Evolutionary conservation across 2,329 filamentous ascomycete species (phyloP).

Genomic region (Cladosporium halotolerans): DNA sequence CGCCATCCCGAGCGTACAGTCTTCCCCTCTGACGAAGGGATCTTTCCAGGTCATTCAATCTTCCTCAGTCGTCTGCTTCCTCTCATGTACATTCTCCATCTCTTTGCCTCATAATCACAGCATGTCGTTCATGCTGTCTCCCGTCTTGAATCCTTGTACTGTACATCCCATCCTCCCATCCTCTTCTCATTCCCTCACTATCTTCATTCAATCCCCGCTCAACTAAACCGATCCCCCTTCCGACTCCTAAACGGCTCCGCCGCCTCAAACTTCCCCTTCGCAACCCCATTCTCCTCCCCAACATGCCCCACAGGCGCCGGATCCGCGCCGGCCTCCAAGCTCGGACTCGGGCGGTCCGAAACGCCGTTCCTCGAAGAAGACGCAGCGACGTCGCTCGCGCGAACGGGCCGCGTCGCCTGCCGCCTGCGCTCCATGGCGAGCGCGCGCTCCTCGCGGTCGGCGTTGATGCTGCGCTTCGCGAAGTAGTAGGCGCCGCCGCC

Average conservation of each 20-base stretch:
- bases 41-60: no score
- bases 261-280: constrained; percentile 90
- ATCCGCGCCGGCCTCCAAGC: constrained; percentile 41
- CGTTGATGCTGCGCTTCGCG: constrained; percentile 90
- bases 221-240: constrained; percentile 77
- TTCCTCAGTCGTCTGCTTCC: no score
- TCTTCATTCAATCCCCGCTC: constrained; percentile 10
- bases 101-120: no score
- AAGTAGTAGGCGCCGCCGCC: constrained; percentile 93
- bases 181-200: background rate
- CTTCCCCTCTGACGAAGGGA: no score
- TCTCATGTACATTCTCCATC: no score
- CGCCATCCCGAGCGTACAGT: no score
- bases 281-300: constrained; percentile 55
- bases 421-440: constrained; percentile 61
- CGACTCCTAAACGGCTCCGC: constrained; percentile 65
- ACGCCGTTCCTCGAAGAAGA: background rate
- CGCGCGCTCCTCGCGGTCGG: constrained; percentile 69
- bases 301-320: constrained; percentile 82
- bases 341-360: constrained; percentile 44
- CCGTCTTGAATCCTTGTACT: background rate
- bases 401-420: constrained; percentile 3
- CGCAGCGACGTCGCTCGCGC: background rate
- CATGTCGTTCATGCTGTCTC: no score
- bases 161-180: background rate